phyloP scores from a whole-genome alignment of 129 eudicot genomes.

The Sambucus nigra region DNA sequence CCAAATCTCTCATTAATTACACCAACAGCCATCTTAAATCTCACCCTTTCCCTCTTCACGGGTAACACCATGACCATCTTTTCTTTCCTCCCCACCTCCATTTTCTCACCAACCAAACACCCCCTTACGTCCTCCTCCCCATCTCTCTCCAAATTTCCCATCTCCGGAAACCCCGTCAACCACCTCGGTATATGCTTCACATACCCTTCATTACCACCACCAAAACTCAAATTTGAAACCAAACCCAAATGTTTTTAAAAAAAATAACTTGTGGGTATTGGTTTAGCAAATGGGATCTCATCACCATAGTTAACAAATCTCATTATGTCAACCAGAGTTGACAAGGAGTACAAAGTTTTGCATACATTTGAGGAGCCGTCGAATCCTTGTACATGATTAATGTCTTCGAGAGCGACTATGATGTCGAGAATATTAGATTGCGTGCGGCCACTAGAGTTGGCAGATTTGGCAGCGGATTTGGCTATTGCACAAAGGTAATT shows the following conservation, averaged over 20 bases:
- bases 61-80: conserved; percentile 12
- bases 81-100: conserved; percentile 6
- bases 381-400: conserved; percentile 36
- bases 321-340: conserved; percentile 18
- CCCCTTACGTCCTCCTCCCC: conserved; percentile 4
- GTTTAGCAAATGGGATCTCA: conserved; percentile 53
- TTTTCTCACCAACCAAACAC: conserved; percentile 1
- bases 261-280: conserved; percentile 18
- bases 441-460: conserved; percentile 41
- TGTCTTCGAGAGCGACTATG: conserved; percentile 32
- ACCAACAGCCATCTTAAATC: conserved; percentile 26
- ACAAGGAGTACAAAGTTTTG: conserved; percentile 10
- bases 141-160: background rate
- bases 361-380: conserved; percentile 17
- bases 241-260: background rate
- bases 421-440: conserved; percentile 42
- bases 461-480: conserved; percentile 29
- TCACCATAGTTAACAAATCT: conserved; percentile 17
- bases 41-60: conserved; percentile 36
- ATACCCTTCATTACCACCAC: conserved; percentile 4
- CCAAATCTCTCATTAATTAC: conserved; percentile 7
- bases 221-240: conserved; percentile 1
- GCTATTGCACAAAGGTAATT: conserved; percentile 22
- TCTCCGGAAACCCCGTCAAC: conserved; percentile 45
- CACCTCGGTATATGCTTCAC: conserved; percentile 49